Conservation (phyloP, 495 filamentous ascomycete genomes). For the Friedmanniomyces simplex region DNA sequence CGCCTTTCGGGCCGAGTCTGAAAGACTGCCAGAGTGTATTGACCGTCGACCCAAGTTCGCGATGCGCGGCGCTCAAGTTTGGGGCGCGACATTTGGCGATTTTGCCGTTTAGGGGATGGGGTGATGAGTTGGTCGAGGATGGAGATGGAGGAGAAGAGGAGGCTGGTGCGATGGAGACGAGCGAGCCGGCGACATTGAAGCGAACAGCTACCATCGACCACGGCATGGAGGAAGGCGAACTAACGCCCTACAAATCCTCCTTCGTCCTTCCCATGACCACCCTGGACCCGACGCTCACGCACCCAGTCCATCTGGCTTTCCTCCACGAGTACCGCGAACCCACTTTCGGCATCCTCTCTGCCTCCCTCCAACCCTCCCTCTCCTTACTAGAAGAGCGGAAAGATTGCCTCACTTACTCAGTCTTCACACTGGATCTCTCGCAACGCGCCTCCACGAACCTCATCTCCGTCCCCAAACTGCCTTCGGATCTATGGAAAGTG, state of each 20-base stretch:
- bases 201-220: constrained; percentile 17
- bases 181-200: constrained; percentile 36
- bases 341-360: constrained; percentile 88
- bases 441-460: constrained; percentile 90
- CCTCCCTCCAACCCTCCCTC: constrained; percentile 56
- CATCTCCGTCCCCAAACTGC: constrained; percentile 70
- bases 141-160: constrained; percentile 30
- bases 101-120: constrained; percentile 73
- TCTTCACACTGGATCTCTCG: constrained; percentile 89
- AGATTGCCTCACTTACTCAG: constrained; percentile 77
- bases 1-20: constrained; percentile 63
- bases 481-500: constrained; percentile 80
- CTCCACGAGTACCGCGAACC: constrained; percentile 95
- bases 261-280: constrained; percentile 80
- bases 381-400: constrained; percentile 66
- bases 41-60: constrained; percentile 78
- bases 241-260: constrained; percentile 77
- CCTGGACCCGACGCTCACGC: constrained; percentile 73
- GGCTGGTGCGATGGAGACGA: constrained; percentile 72
- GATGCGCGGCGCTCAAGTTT: constrained; percentile 91
- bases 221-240: constrained; percentile 42
- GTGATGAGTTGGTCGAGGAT: constrained; percentile 63
- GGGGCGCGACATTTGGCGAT: constrained; percentile 81
- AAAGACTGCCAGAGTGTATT: constrained; percentile 64
- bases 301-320: constrained; percentile 86